Percentiles rank a stretch among this genome's conserved stretches.
These are phyloP conservation scores for Fusarium annulatum DNA, from an alignment of 2,329 filamentous ascomycete genomes.

Conservation along the genomic window DNA sequence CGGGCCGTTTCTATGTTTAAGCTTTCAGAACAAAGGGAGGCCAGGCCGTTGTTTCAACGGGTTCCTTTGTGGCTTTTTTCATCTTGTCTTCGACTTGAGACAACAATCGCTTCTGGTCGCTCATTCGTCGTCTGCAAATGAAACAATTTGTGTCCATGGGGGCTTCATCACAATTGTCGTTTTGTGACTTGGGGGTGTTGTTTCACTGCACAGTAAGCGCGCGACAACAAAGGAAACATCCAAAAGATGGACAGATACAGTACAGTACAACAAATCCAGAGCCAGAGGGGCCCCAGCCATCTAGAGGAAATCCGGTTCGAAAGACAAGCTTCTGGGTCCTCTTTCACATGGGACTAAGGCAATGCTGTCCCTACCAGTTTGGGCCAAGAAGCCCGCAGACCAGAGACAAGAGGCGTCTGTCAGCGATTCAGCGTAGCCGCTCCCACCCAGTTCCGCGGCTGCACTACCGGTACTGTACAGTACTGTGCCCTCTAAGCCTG, in stretches of 20 bases:
- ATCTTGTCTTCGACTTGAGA: constrained; percentile 7
- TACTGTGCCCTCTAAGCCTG: neutral
- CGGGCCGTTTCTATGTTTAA: constrained; percentile 29
- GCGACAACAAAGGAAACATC: constrained; percentile 16
- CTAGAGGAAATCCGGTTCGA: neutral
- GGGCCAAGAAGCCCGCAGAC: constrained; percentile 20
- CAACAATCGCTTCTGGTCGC: neutral
- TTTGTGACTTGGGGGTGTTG: neutral
- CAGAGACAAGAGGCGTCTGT: constrained; percentile 34
- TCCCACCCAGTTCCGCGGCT: constrained; percentile 27
- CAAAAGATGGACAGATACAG: constrained; percentile 12
- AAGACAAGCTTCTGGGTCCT: neutral
- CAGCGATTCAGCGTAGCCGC: constrained; percentile 31
- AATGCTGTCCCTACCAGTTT: constrained; percentile 14
- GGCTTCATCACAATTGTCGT: constrained; percentile 7
- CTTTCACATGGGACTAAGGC: neutral
- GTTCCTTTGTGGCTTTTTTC: constrained; percentile 26
- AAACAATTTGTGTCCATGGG: constrained; percentile 13
- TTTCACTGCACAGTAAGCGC: constrained; percentile 12
- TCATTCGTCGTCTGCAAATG: constrained; percentile 26
- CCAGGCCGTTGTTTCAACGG: constrained; percentile 41
- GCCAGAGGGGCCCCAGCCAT: neutral
- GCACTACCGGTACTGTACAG: constrained; percentile 7
- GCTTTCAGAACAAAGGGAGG: constrained; percentile 29
- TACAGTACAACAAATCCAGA: neutral